phyloP scores from a whole-genome alignment of 2,329 filamentous ascomycete species.

The Ophiocordyceps unilateralis region DNA sequence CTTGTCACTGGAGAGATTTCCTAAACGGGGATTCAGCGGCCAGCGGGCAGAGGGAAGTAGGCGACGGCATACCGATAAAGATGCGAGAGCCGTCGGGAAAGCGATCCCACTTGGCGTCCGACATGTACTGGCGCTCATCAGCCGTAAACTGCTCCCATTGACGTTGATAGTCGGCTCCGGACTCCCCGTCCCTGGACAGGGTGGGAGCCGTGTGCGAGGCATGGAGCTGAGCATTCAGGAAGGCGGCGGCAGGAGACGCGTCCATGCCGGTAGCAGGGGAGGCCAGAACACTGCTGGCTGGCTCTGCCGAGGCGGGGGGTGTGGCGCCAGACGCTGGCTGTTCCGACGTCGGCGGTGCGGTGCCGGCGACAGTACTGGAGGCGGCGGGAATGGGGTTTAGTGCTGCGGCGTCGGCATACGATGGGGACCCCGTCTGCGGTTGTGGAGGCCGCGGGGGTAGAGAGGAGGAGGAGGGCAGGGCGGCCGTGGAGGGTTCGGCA shows the following conservation, averaged over 20 bases:
- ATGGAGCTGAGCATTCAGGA: slow-evolving; percentile 15
- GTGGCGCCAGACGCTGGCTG: slow-evolving; percentile 13
- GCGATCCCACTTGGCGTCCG: slow-evolving; percentile 64
- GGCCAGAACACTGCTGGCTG: slow-evolving; percentile 13
- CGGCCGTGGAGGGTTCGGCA: slow-evolving; percentile 8
- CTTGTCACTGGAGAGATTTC: slow-evolving; percentile 82
- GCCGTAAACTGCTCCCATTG: slow-evolving; percentile 56
- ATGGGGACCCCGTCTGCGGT: slow-evolving; percentile 18
- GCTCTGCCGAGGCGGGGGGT: slow-evolving; percentile 16
- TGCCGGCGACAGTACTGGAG: slow-evolving; percentile 8
- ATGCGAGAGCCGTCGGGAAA: slow-evolving; percentile 63
- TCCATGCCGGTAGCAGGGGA: slow-evolving; percentile 8
- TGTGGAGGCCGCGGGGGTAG: slow-evolving; percentile 29
- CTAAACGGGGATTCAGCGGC: slow-evolving; percentile 24
- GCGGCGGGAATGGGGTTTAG: slow-evolving; percentile 13
- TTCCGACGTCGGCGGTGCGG: slow-evolving; percentile 15
- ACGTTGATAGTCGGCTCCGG: slow-evolving; percentile 37
- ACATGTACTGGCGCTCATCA: slow-evolving; percentile 59
- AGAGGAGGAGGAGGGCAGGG: slow-evolving; percentile 21
- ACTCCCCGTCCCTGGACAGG: slow-evolving; percentile 12
- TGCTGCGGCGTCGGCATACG: slow-evolving; percentile 17
- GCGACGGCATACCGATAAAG: slow-evolving; percentile 48
- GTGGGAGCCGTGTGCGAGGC: slow-evolving; percentile 11
- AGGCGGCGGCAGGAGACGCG: slow-evolving; percentile 8
- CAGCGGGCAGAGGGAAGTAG: background rate